phyloP scores from a whole-genome alignment of 2,329 filamentous ascomycete species.

The Paramyrothecium sp. region DNA sequence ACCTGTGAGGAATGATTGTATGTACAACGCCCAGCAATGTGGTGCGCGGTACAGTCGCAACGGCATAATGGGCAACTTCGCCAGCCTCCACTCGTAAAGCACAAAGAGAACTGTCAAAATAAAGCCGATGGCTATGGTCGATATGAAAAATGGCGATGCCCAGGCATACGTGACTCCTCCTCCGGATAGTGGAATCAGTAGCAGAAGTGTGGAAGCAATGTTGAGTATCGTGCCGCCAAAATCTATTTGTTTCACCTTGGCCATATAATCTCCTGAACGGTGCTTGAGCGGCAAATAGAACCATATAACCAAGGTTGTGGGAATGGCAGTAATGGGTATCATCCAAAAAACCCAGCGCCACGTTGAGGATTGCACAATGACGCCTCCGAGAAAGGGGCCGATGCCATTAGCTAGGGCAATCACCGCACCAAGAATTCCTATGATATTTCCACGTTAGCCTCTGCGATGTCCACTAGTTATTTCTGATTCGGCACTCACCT shows the following conservation, averaged over 20 bases:
- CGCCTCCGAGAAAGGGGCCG: constrained; percentile 1
- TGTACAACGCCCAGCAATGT: constrained; percentile 16
- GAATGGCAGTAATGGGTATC: constrained; percentile 18
- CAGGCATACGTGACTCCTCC: constrained; percentile 23
- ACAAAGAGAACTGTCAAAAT: constrained; percentile 19
- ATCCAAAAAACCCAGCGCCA: constrained; percentile 4
- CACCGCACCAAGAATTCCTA: not conserved
- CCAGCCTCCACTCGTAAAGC: constrained; percentile 24
- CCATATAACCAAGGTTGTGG: constrained; percentile 18
- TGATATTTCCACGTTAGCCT: not conserved
- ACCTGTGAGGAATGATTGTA: constrained; percentile 23
- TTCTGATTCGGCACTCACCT: constrained; percentile 4
- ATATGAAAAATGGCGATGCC: constrained; percentile 21
- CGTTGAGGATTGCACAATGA: not conserved
- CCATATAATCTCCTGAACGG: constrained; percentile 18
- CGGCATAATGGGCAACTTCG: constrained; percentile 24
- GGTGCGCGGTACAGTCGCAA: constrained; percentile 18
- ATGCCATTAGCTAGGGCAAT: constrained; percentile 1
- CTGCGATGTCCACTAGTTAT: not conserved
- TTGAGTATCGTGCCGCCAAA: constrained; percentile 24
- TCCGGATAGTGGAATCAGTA: constrained; percentile 23
- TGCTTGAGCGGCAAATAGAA: constrained; percentile 22
- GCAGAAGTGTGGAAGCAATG: constrained; percentile 19
- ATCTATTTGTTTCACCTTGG: constrained; percentile 24
- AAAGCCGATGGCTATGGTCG: constrained; percentile 15